Base-by-base conservation (phyloP, 306 rosid species). In the Biancaea sappan region DNA sequence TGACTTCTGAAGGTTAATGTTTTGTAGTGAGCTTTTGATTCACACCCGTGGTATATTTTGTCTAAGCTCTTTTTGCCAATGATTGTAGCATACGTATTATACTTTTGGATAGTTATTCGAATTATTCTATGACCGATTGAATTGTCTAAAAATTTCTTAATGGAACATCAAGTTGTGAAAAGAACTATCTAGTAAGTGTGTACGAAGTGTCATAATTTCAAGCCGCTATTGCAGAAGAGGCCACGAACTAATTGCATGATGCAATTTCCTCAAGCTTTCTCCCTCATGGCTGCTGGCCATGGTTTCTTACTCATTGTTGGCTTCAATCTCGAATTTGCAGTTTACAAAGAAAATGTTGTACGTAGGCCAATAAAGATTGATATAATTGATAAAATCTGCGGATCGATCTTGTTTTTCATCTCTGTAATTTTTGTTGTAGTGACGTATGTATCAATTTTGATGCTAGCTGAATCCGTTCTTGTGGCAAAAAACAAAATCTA, bases 21-120 rank as follows among this genome's bases (percentile, higher is more conserved):
- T 54, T 70, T 65, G 68, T 59, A 56, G 58, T 65, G 37, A 76
- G 32, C 8, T 10, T 66, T 64, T 22, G 38, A 12, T 48, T 2
- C 16, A 51, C 4, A 19, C 32, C 21, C 1, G 6, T 11, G 32
- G 1, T 50, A 14, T 31, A 31, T 6, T 32, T 29, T 10, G 3
- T 7, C 8, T 4, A 24, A 0, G 32, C n/a, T 7, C 2, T 53
- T 53, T 53, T 63, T 52, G 19, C 51, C 1, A 14, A 26, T 7
- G 15, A 19, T 22, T 53, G 64, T 70, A 35, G 51, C 51, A 32
- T 18, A 34, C 31, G 21, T 1, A n/a, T 14, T 21, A 50, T 19
- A 34, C 46, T 2, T 16, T 48, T n/a, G n/a, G 28, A 31, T 32
- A 35, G 10, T 68, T 46, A 4, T 41, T 31, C 19, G 46, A 32